Evolutionary conservation across 495 filamentous ascomycete species (phyloP).

Genomic region (Hypoxylon intermedium): DNA sequence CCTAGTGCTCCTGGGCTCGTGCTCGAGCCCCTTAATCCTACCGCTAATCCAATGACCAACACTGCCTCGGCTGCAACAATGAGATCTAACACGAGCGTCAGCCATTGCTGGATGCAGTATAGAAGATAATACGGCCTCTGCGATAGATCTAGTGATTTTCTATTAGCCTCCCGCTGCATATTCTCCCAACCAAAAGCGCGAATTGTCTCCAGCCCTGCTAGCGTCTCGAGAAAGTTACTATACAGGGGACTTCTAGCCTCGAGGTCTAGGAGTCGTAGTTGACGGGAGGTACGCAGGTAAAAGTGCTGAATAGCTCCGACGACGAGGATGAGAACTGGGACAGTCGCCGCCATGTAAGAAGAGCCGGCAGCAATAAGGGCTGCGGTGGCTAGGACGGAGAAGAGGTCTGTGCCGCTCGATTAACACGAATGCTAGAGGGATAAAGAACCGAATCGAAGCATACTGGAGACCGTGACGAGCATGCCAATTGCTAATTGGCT

Average conservation of each 20-base stretch:
- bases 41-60: conserved; percentile 49
- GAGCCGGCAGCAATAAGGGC: too few relatives aligned
- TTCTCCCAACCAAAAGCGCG: conserved; percentile 57
- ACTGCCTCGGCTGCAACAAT: conserved; percentile 53
- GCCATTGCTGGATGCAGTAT: conserved; percentile 62
- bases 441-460: conserved; percentile 6
- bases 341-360: conserved; percentile 30
- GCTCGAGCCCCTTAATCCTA: conserved; percentile 34
- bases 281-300: conserved; percentile 65
- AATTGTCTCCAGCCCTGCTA: conserved; percentile 58
- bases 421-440: too few relatives aligned
- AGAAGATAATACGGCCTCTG: conserved; percentile 61
- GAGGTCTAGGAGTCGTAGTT: conserved; percentile 64
- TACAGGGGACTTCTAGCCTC: conserved; percentile 54
- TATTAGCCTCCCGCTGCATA: conserved; percentile 55
- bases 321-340: conserved; percentile 40
- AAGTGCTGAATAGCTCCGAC: conserved; percentile 59
- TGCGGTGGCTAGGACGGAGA: conserved; percentile 28
- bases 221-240: conserved; percentile 57
- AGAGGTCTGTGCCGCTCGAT: too few relatives aligned
- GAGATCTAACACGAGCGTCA: conserved; percentile 56
- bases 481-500: too few relatives aligned
- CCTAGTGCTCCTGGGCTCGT: conserved; percentile 45
- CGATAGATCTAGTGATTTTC: conserved; percentile 59
- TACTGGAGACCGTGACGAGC: conserved; percentile 29